Evolutionary conservation across 805 yeast genomes (phyloP), one percentile per base, ranked within the genome.

Genomic region (Millerozyma miso): DNA sequence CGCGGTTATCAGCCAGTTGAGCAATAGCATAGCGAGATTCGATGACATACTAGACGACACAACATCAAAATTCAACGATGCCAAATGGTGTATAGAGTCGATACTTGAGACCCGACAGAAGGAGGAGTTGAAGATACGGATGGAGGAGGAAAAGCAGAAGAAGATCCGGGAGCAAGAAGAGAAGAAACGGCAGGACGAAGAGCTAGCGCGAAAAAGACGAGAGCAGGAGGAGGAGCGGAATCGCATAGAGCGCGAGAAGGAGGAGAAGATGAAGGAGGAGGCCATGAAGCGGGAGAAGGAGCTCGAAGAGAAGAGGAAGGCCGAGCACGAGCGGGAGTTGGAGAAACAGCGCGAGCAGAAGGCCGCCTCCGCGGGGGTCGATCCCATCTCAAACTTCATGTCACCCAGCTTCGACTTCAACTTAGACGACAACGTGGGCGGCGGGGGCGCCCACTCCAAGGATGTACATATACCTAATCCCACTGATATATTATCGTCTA

Each of bases 21-120:
- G 65, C 10, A 52, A 50, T 37, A 62, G 62, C 45, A 58, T 70
- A n/a, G 49, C 56, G 34, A 62, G 60, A 37, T 69, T 70, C 44
- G 74, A 70, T 46, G 71, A 60, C 42, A 59, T 69, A 23, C 56
- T 70, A n/a, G 76, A 70, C 48, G 74, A 70, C 5, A 65, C 74
- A 2, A 56, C 63, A 8, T 45, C 59, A 41, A 69, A 69, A 47
- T 64, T 70, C 46, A 69, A 69, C 49, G 74, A 70, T 39, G 67
- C 73, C 2, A 54, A 58, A 32, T 70, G 76, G 76, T 70, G 74
- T 43, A 54, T 70, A 3, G 73, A 62, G 42, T 68, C 63, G 45
- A 69, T 70, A 39, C 52, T 69, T 26, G 73, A 70, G 48, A 68
- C 59, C 52, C 65, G 61, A 48, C 73, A 67, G 49, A 58, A 60